Conservation (phyloP, 164 flowering plant genomes). For the Stephania japonica region DNA sequence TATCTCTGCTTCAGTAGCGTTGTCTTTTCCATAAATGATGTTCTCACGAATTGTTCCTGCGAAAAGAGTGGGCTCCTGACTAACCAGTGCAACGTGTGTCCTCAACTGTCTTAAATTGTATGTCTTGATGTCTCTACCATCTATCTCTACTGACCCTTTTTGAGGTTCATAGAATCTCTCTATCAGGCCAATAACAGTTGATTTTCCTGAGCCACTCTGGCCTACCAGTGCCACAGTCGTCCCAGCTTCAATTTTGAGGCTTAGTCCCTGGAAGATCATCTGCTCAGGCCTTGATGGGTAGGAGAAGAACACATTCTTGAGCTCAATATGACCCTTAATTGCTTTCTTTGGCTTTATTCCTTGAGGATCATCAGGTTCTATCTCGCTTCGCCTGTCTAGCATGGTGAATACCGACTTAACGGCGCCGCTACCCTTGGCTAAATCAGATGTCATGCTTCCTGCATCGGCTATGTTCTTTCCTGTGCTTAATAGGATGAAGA, state of each 20-base stretch:
- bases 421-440: constrained; percentile 25
- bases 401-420: constrained; percentile 20
- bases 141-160: constrained; percentile 24
- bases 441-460: constrained; percentile 28
- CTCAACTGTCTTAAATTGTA: constrained; percentile 23
- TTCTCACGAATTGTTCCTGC: constrained; percentile 25
- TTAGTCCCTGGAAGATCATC: constrained; percentile 21
- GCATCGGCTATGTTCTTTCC: constrained; percentile 29
- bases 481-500: constrained; percentile 23
- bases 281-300: constrained; percentile 25
- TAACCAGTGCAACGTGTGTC: constrained; percentile 25
- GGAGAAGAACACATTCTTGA: constrained; percentile 22
- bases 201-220: constrained; percentile 34
- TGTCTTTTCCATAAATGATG: constrained; percentile 23
- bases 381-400: constrained; percentile 19
- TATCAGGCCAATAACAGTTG: constrained; percentile 27
- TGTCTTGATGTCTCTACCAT: constrained; percentile 23
- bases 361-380: constrained; percentile 19
- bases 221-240: constrained; percentile 28
- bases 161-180: constrained; percentile 33
- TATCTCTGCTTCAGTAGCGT: constrained; percentile 24
- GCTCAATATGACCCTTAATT: constrained; percentile 24
- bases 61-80: constrained; percentile 36
- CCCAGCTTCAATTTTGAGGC: constrained; percentile 20
- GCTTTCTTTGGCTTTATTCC: constrained; percentile 19